phyloP scores from a whole-genome alignment of 495 filamentous ascomycete genomes.

The Penicillium daleae region DNA sequence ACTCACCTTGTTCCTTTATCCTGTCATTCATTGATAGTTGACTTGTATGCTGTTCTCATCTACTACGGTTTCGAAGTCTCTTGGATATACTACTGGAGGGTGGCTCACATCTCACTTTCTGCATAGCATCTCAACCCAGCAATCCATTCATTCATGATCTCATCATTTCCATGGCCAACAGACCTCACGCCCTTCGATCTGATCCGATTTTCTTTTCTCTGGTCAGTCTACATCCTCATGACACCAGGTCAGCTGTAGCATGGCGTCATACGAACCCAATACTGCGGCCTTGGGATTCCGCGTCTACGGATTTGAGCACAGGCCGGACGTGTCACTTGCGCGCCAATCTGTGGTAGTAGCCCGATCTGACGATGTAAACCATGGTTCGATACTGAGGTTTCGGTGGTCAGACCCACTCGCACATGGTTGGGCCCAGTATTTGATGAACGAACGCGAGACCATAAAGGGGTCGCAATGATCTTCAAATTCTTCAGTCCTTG shows the following conservation, averaged over 20 bases:
- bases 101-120: background rate
- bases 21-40: slow-evolving; percentile 1
- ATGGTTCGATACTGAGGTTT: slow-evolving; percentile 11
- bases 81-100: background rate
- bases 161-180: background rate
- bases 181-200: background rate
- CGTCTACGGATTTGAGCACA: slow-evolving; percentile 20
- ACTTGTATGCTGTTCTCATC: background rate
- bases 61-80: background rate
- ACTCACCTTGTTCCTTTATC: background rate
- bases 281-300: slow-evolving; percentile 22
- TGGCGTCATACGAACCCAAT: slow-evolving; percentile 31
- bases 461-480: background rate
- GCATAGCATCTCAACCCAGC: background rate
- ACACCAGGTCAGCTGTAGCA: slow-evolving; percentile 12
- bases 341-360: slow-evolving; percentile 17
- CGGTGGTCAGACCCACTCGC: slow-evolving; percentile 11
- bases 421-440: slow-evolving; percentile 1
- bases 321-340: slow-evolving; percentile 22
- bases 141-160: background rate
- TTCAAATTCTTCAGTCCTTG: background rate
- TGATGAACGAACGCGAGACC: background rate
- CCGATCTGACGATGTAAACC: slow-evolving; percentile 21
- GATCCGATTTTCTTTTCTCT: background rate
- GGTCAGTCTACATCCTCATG: slow-evolving; percentile 3